These are phyloP conservation scores for Posidonia australis DNA, from an alignment of 106 monocot genomes.

Conservation along the genomic window DNA sequence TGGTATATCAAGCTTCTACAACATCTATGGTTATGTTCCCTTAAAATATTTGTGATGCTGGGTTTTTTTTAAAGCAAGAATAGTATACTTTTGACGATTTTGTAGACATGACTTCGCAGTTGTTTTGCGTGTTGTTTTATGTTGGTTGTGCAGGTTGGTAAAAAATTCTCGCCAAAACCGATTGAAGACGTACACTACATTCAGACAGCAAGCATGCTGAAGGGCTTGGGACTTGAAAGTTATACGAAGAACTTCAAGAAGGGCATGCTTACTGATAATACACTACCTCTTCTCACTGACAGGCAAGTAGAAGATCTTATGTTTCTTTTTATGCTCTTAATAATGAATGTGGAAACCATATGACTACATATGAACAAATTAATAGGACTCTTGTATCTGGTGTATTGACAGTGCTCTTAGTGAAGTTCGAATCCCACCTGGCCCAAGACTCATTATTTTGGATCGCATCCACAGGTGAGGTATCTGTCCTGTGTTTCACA, in stretches of 20 bases:
- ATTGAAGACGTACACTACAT: background rate
- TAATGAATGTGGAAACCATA: background rate
- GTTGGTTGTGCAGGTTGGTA: slow-evolving; percentile 7
- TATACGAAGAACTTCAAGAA: slow-evolving; percentile 12
- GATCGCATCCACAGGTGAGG: slow-evolving; percentile 20
- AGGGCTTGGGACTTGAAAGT: slow-evolving; percentile 9
- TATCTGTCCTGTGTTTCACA: too few relatives aligned
- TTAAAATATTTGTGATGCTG: too few relatives aligned
- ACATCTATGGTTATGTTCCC: too few relatives aligned
- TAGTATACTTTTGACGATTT: too few relatives aligned
- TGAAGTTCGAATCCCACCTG: slow-evolving; percentile 18
- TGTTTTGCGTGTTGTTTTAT: background rate
- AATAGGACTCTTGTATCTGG: background rate
- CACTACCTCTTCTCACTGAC: slow-evolving; percentile 12
- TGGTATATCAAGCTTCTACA: too few relatives aligned
- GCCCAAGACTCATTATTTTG: slow-evolving; percentile 18
- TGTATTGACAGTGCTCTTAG: slow-evolving; percentile 11
- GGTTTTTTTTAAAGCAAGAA: too few relatives aligned
- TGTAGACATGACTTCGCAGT: background rate
- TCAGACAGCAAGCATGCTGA: slow-evolving; percentile 7
- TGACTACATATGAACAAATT: background rate
- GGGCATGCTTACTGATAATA: slow-evolving; percentile 9
- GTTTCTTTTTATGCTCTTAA: background rate
- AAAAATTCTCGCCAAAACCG: slow-evolving; percentile 6
- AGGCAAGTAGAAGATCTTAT: background rate